Percentiles rank a stretch among this genome's conserved stretches.
These are phyloP conservation scores for Bryum argenteum DNA, from an alignment of 225 moss, liverwort and hornwort genomes.

Conservation along the genomic window DNA sequence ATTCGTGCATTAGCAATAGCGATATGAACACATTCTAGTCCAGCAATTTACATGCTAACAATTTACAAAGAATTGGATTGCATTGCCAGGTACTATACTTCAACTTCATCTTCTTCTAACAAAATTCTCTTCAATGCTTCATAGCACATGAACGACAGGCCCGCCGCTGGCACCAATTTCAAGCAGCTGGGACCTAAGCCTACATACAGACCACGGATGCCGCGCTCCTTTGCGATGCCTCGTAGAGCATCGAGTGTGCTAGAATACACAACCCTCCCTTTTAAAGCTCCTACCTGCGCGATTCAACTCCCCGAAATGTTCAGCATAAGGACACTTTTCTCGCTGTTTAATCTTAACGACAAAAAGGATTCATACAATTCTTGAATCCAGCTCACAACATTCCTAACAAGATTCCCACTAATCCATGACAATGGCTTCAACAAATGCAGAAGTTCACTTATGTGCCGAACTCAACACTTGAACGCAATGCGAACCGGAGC, in stretches of 20 bases:
- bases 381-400: too few species aligned
- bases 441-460: too few species aligned
- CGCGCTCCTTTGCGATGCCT: conserved; percentile 66
- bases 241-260: conserved; percentile 70
- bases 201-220: conserved; percentile 60
- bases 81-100: conserved; percentile 16
- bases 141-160: conserved; percentile 85
- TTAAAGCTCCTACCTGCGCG: conserved; percentile 68
- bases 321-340: not conserved
- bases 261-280: conserved; percentile 66
- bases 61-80: conserved; percentile 37
- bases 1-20: conserved; percentile 17
- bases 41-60: conserved; percentile 31
- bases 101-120: conserved; percentile 68
- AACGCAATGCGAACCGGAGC: not conserved
- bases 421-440: too few species aligned
- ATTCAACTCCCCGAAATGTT: not conserved
- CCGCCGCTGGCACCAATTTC: conserved; percentile 77
- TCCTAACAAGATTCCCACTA: too few species aligned
- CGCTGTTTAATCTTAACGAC: not conserved
- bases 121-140: conserved; percentile 73
- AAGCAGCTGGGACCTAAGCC: conserved; percentile 81
- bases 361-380: not conserved
- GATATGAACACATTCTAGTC: conserved; percentile 23
- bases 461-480: not conserved